phyloP scores from a whole-genome alignment of 257 asterid species.

The Jaltomata sinuosa region DNA sequence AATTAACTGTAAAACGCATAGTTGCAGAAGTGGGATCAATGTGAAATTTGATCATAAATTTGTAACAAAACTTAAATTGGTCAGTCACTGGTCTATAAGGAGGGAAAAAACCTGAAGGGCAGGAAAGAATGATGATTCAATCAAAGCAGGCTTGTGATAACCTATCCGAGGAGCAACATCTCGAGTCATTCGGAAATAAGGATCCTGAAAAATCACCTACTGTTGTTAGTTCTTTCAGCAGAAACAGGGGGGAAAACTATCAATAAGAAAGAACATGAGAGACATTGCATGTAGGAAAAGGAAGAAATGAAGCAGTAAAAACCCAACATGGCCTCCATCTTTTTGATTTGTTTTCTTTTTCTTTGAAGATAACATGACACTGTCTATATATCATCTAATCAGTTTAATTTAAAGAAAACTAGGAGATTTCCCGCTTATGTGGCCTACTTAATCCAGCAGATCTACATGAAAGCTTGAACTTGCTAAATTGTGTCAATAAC shows the following conservation, averaged over 20 bases:
- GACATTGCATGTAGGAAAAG: neutral
- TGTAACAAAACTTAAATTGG: neutral
- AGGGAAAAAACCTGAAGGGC: slow-evolving; percentile 77
- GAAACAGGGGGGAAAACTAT: neutral
- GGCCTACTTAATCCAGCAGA: neutral
- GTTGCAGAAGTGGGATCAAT: neutral
- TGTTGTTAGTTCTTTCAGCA: neutral
- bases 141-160: slow-evolving; percentile 85
- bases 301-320: neutral
- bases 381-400: neutral
- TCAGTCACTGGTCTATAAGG: neutral
- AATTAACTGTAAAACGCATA: neutral
- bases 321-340: neutral
- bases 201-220: slow-evolving; percentile 49
- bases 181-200: slow-evolving; percentile 98
- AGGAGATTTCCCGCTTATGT: neutral
- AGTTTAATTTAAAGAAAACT: neutral
- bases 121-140: slow-evolving; percentile 89
- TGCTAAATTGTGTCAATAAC: neutral
- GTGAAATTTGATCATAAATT: neutral
- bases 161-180: slow-evolving; percentile 97
- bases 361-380: neutral
- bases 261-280: neutral
- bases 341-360: neutral
- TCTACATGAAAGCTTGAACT: neutral